Evolutionary conservation across 192 early-diverging fungal species (phyloP).

Genomic region (Gigaspora rosea): DNA sequence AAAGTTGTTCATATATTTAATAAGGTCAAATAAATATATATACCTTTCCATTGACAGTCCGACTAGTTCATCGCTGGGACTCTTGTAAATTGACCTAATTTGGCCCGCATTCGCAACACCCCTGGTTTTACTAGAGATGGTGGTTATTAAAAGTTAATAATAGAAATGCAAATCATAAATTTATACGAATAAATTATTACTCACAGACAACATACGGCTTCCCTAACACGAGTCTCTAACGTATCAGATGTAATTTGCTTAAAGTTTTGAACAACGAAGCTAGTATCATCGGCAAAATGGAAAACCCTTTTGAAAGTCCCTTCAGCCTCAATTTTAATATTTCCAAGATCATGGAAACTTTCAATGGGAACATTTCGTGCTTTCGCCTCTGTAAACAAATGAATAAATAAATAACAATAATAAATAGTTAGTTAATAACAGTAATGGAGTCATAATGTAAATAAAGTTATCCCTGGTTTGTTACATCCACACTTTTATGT

Average conservation of each 20-base stretch:
- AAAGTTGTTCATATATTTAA: no score
- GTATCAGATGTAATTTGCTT: slow-evolving; percentile 54
- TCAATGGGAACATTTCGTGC: slow-evolving; percentile 39
- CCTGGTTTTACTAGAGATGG: slow-evolving; percentile 41
- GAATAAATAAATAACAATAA: not conserved
- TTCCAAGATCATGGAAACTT: slow-evolving; percentile 36
- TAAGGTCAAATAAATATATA: no score
- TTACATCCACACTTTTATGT: not conserved
- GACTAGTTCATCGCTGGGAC: slow-evolving; percentile 54
- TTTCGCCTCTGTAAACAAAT: slow-evolving; percentile 28
- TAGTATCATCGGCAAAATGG: slow-evolving; percentile 46
- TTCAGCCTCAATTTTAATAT: slow-evolving; percentile 49
- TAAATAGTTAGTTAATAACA: not conserved
- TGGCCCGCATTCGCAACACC: slow-evolving; percentile 54
- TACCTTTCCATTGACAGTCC: slow-evolving; percentile 54
- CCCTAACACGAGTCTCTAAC: slow-evolving; percentile 56
- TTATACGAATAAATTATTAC: slow-evolving; percentile 18
- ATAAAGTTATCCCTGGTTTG: not conserved
- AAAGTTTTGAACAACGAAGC: slow-evolving; percentile 59
- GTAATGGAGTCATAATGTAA: not conserved
- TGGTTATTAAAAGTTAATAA: not conserved
- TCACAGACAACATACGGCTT: slow-evolving; percentile 59
- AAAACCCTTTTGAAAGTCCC: slow-evolving; percentile 62
- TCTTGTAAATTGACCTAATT: slow-evolving; percentile 54
- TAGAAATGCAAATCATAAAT: not conserved